Evolutionary conservation across 2,329 filamentous ascomycete species (phyloP), one percentile per base, ranked within the genome.

Genomic region (Bipolaris zeicola): DNA sequence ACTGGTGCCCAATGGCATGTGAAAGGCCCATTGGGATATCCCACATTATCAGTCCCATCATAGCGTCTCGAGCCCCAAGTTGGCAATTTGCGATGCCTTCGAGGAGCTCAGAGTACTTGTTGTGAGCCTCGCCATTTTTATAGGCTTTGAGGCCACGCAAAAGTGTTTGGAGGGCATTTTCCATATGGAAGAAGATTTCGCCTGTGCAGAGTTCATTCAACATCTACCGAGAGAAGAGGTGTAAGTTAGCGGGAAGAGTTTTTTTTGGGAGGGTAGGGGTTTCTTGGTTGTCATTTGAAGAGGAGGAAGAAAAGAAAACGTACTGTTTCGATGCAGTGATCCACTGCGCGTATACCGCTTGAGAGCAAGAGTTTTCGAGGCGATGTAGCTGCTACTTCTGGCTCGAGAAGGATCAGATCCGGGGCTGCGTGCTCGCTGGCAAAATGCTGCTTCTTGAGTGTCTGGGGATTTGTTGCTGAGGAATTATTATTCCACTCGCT

Each of bases 261-360:
- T 5, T 5, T 24, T 24, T 24, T 7, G 1, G 7, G 3, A 8
- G 26, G 26, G 8, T 7, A 4, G 26, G 26, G 26, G 8, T 7
- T 6, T 41, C 10, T 13, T 20, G 1, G 1, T 11, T 7, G 4
- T 13, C 1, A 26, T 18, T 34, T 5, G 20, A 2, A 18, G 39
- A 31, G 7, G 5, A 16, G n/a, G 8, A 22, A 39, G 1, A 26
- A 7, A 22, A 22, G 3, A 20, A 28, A 22, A 47, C 54, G n/a
- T 52, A 55, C 50, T 3, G 64, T 67, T 46, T 73, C 70, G 5
- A 71, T 60, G 42, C 70, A 72, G 46, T 73, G 68, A 51, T 72
- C 70, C 5, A 72, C 50, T 8, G 66, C 67, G 20, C 70, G 60
- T 45, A 72, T 64, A 6, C 70, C 69, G 20, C 66, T 65, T 14